Base-by-base conservation (phyloP, 441 rosid genomes). In the Pelargonium cotyledonis region DNA sequence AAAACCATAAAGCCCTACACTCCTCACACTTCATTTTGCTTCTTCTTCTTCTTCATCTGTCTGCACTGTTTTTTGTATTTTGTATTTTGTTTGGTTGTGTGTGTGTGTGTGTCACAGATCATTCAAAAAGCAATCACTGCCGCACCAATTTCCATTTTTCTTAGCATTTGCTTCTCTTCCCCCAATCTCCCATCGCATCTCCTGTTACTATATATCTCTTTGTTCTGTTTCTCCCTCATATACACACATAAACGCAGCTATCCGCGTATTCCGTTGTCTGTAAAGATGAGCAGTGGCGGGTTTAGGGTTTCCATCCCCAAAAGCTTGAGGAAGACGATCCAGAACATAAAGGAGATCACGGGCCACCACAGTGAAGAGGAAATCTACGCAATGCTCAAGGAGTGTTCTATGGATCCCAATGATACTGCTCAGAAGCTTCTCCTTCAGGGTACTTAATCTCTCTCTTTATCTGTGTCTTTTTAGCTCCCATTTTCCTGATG, bases 381-480 rank as follows among this genome's bases (percentile, higher is more conserved):
- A 86, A 91, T 93, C 84, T 83, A 81, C 73, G 91, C 97, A 82
- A 90, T 90, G 95, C 96, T 93, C 61, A 81, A 77, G 79, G 96
- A 89, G 55, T 93, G 98, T 51, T 84, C 85, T 11, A 91, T 91
- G 98, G 94, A 93, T 91, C 98, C 96, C 72, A 87, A 93, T 65
- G 97, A 93, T 79, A 81, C 98, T 63, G 47, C 79, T 63, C 95
- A 91, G 75, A 89, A 82, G 80, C 83, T 93, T 49, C 91, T 91
- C 67, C 69, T 47, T 70, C 90, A 85, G 75, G 95, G 98, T 89
- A 70, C 35, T 29, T 72, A 44, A 19, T 60, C 26, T 60, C 66
- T 66, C 35, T 72, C 47, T 44, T 31, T 70, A 40, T 73, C 62
- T 43, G 46, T 29, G 2, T 2, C 51, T 63, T 21, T 19, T 65